Evolutionary conservation across 2,329 filamentous ascomycete species (phyloP).

Genomic region (Diaporthe batatas): DNA sequence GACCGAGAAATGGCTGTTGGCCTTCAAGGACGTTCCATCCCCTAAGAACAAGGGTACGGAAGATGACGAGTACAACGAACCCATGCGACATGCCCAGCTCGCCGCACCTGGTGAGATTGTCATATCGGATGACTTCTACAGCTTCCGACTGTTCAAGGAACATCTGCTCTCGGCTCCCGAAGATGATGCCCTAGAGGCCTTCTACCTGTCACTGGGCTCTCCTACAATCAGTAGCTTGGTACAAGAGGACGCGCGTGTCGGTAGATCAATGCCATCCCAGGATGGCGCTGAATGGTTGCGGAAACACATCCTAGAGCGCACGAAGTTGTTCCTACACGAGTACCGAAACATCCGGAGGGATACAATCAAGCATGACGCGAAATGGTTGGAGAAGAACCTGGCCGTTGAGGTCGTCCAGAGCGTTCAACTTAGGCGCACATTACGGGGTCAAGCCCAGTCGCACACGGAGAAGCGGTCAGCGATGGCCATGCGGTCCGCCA

Average conservation of each 20-base stretch:
- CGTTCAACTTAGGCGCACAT: conserved; percentile 81
- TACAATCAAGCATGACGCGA: conserved; percentile 85
- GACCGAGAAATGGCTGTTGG: conserved; percentile 81
- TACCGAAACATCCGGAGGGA: conserved; percentile 78
- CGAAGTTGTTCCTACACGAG: conserved; percentile 89
- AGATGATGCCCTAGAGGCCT: conserved; percentile 86
- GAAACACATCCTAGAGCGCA: conserved; percentile 87
- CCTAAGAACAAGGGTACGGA: conserved; percentile 62
- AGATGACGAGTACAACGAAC: conserved; percentile 71
- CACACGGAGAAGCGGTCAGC: conserved; percentile 83
- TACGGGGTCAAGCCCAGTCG: conserved; percentile 77
- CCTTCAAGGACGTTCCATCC: conserved; percentile 78
- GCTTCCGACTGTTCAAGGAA: conserved; percentile 89
- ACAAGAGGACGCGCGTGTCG: conserved; percentile 81
- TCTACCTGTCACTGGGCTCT: conserved; percentile 87
- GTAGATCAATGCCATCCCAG: conserved; percentile 75
- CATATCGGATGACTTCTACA: conserved; percentile 88
- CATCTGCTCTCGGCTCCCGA: conserved; percentile 88
- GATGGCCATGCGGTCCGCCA: conserved; percentile 68
- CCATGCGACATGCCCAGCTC: conserved; percentile 84
- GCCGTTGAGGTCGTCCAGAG: conserved; percentile 82
- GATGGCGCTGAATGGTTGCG: conserved; percentile 76
- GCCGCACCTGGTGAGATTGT: conserved; percentile 79
- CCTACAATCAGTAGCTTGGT: conserved; percentile 82
- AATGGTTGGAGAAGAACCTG: conserved; percentile 91